Evolutionary conservation across 192 early-diverging fungal species (phyloP), one percentile per base, ranked within the genome.

Genomic region (Entomortierella beljakovae): DNA sequence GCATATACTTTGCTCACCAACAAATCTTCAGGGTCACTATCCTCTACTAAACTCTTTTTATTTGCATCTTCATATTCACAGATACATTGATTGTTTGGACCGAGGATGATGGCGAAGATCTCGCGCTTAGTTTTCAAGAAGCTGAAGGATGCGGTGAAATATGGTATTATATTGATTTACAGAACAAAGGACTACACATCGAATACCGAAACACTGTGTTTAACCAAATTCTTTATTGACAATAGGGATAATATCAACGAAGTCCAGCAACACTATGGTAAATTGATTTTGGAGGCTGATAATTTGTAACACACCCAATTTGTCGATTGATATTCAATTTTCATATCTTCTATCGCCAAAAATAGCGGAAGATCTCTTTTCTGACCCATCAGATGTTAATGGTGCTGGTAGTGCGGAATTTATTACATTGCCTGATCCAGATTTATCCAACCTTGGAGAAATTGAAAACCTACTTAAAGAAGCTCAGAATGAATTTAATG

Each of bases 31-130:
- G 18, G 42, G 42, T 43, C 18, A 18, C n/a, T n/a, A n/a, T n/a
- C n/a, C n/a, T n/a, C n/a, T n/a, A n/a, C n/a, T n/a, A n/a, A n/a
- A n/a, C n/a, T 5, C 51, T 53, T 28, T 28, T 29, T 8, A n/a
- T 35, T 2, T 38, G 6, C 1, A 35, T 23, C 32, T 35, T 31
- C 26, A 57, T 35, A 42, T 53, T 65, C 61, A 69, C 89, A 94
- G 96, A 93, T 28, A 97, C 97, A 33, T 81, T 97, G 64, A 95
- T 98, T 84, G 92, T 96, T n/a, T 98, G 97, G 96, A 88, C 90
- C 9, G 93, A 95, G 71, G 81, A 85, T 18, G 86, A 88, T 42
- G 89, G 90, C 15, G 71, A 87, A 32, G 96, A 99, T 74, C 82
- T 97, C 33, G 97, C 97, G 11, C 85, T 99, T 29, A 96, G 94